phyloP scores from a whole-genome alignment of 2,329 filamentous ascomycete species.

The Colletotrichum australisinense region DNA sequence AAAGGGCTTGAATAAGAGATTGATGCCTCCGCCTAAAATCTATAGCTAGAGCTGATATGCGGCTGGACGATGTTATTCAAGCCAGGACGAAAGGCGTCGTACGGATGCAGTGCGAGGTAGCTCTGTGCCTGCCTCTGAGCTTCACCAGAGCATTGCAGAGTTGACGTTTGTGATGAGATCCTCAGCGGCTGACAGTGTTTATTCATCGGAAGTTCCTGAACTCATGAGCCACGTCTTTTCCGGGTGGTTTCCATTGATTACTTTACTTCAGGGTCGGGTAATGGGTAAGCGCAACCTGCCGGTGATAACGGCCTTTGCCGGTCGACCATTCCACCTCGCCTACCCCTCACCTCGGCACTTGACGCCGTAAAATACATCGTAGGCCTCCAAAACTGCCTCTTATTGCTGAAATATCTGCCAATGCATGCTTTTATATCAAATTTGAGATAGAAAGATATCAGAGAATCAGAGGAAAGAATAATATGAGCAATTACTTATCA shows the following conservation, averaged over 20 bases:
- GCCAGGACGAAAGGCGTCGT: not conserved
- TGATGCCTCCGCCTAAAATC: too few relatives aligned
- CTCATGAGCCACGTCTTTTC: not conserved
- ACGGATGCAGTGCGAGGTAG: too few relatives aligned
- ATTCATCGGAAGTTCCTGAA: not conserved
- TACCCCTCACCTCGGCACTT: conserved; percentile 1
- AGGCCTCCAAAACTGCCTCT: not conserved
- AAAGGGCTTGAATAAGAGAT: too few relatives aligned
- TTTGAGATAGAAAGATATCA: not conserved
- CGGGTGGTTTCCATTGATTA: too few relatives aligned
- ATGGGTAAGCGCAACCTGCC: not conserved
- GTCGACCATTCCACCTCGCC: not conserved
- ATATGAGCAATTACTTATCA: not conserved
- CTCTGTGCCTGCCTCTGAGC: too few relatives aligned
- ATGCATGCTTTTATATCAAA: not conserved
- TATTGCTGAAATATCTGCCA: not conserved
- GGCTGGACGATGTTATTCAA: not conserved
- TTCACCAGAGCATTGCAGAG: too few relatives aligned
- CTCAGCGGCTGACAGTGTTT: not conserved
- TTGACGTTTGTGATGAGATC: too few relatives aligned
- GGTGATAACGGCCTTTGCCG: not conserved
- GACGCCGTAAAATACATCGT: not conserved
- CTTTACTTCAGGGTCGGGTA: too few relatives aligned
- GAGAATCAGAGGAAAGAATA: not conserved
- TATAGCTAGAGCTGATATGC: not conserved